A percentile compares a stretch with the other conserved stretches of the same genome.
These are phyloP conservation scores for Salix koriyanagi DNA, from an alignment of 345 rosid species.

Conservation along the genomic window DNA sequence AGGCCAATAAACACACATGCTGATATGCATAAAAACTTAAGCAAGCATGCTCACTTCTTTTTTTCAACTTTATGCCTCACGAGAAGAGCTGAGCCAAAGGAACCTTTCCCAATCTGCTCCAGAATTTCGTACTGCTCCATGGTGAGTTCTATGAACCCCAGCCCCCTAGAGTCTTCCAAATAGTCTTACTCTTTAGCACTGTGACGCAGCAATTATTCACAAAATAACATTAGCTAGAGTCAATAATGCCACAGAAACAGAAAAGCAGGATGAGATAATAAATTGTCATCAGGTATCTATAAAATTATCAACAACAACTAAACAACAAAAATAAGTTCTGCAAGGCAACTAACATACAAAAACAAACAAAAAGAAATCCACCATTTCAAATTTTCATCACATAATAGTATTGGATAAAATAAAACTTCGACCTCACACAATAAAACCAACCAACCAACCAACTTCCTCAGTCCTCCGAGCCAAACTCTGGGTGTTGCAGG, in stretches of 20 bases:
- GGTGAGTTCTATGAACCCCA: background rate
- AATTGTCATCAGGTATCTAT: background rate
- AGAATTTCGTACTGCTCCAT: constrained; percentile 94
- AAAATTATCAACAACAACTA: background rate
- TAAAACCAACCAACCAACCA: too few relatives aligned
- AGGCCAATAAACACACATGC: background rate
- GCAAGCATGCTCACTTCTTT: constrained; percentile 58
- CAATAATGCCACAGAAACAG: background rate
- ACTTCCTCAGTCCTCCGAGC: too few relatives aligned
- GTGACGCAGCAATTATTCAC: background rate
- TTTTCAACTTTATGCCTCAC: constrained; percentile 93
- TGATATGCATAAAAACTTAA: background rate
- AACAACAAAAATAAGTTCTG: too few relatives aligned
- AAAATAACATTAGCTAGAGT: background rate
- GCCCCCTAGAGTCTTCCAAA: background rate
- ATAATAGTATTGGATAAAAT: too few relatives aligned
- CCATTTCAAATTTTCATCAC: too few relatives aligned
- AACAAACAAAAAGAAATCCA: too few relatives aligned
- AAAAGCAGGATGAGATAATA: background rate
- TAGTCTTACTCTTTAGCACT: background rate
- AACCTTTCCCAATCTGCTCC: constrained; percentile 94
- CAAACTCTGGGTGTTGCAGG: too few relatives aligned
- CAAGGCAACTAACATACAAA: too few relatives aligned
- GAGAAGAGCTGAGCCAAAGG: constrained; percentile 93
- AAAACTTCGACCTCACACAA: too few relatives aligned